phyloP scores from a whole-genome alignment of 202 grass and related monocot genomes.

The Eragrostis tef region DNA sequence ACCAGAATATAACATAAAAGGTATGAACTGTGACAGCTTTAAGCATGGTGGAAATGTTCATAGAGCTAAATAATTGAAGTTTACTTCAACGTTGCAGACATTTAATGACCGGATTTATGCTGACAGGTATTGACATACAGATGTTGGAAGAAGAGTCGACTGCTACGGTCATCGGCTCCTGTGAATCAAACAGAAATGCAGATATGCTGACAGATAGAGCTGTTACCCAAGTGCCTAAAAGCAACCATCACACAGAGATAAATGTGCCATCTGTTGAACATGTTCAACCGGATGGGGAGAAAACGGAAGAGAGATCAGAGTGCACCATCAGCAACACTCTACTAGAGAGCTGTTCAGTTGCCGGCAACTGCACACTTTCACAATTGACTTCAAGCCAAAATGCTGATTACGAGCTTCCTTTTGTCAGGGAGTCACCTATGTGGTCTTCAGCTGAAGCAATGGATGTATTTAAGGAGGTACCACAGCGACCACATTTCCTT shows the following conservation, averaged over 20 bases:
- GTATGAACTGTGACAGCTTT: constrained; percentile 41
- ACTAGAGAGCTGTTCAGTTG: constrained; percentile 14
- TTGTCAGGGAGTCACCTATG: constrained; percentile 52
- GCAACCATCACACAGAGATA: not conserved
- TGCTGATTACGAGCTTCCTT: constrained; percentile 2
- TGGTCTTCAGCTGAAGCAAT: constrained; percentile 60
- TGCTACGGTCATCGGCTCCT: not conserved
- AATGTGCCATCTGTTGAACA: not conserved
- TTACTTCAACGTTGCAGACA: not conserved
- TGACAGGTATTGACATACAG: constrained; percentile 11
- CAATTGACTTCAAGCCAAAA: not conserved
- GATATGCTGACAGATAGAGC: not conserved
- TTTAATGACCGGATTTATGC: constrained; percentile 5
- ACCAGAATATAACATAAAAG: constrained; percentile 5
- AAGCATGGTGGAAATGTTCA: not conserved
- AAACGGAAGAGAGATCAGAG: constrained; percentile 12
- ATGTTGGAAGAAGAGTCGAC: not conserved
- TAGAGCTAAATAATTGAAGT: not conserved
- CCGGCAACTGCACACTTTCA: constrained; percentile 21
- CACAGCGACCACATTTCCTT: constrained; percentile 62
- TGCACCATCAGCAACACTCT: not conserved
- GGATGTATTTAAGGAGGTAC: constrained; percentile 50
- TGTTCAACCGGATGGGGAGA: constrained; percentile 6
- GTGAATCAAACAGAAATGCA: not conserved
- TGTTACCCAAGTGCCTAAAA: not conserved